phyloP scores from a whole-genome alignment of 2,329 filamentous ascomycete species.

The Fusarium sp. region DNA sequence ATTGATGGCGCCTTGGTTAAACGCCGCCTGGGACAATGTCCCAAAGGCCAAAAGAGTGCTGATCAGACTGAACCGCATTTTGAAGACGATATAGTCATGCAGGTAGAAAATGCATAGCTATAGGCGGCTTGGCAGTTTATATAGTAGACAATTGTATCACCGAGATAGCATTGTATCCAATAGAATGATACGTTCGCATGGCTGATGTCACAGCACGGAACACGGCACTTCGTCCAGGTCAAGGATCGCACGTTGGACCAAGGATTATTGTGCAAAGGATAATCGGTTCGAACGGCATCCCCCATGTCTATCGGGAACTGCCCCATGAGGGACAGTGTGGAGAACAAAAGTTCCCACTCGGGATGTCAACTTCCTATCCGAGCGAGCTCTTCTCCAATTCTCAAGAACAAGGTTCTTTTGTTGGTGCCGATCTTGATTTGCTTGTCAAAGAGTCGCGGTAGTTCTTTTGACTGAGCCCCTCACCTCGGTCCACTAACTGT shows the following conservation, averaged over 20 bases:
- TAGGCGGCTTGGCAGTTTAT: slow-evolving; percentile 1
- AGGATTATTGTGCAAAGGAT: not conserved
- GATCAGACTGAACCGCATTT: slow-evolving; percentile 44
- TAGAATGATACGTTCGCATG: slow-evolving; percentile 1
- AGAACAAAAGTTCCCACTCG: slow-evolving; percentile 34
- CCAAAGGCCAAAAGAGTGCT: slow-evolving; percentile 39
- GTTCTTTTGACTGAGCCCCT: slow-evolving; percentile 5
- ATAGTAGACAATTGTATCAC: not conserved
- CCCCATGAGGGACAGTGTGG: slow-evolving; percentile 28
- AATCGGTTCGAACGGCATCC: slow-evolving; percentile 32
- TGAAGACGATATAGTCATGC: slow-evolving; percentile 4
- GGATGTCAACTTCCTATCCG: slow-evolving; percentile 5
- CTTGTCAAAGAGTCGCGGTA: not conserved
- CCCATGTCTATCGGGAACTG: slow-evolving; percentile 4
- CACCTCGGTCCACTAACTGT: not conserved
- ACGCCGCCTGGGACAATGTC: slow-evolving; percentile 43
- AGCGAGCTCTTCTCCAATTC: slow-evolving; percentile 1
- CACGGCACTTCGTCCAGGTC: slow-evolving; percentile 24
- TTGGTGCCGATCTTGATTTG: slow-evolving; percentile 3
- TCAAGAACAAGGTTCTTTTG: not conserved
- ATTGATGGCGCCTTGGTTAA: slow-evolving; percentile 43
- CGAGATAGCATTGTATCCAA: not conserved
- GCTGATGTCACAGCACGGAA: slow-evolving; percentile 31
- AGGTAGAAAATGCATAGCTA: not conserved
- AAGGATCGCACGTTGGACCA: slow-evolving; percentile 1